phyloP scores from a whole-genome alignment of 345 rosid species.

The Brassica carinata region DNA sequence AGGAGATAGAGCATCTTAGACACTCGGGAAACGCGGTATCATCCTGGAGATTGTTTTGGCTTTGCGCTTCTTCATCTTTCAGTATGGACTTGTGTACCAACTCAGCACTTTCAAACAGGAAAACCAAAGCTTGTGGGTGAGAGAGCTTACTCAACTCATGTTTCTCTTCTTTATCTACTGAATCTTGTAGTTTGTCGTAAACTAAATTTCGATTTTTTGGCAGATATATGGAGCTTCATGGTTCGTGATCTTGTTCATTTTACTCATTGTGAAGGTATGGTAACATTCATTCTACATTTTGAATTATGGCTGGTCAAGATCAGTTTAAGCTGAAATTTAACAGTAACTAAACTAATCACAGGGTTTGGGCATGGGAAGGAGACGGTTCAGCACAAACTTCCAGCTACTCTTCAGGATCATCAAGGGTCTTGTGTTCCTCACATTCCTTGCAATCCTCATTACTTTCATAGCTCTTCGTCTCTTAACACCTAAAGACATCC shows the following conservation, averaged over 20 bases:
- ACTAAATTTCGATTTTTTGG: not conserved
- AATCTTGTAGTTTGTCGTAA: conserved; percentile 6
- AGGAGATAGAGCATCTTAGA: conserved; percentile 58
- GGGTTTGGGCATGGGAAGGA: conserved; percentile 71
- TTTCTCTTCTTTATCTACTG: not conserved
- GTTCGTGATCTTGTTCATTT: conserved; percentile 34
- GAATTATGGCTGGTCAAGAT: not conserved
- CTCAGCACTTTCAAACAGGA: conserved; percentile 44
- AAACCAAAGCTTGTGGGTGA: conserved; percentile 54
- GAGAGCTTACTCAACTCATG: conserved; percentile 16
- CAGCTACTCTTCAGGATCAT: conserved; percentile 78
- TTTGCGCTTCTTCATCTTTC: conserved; percentile 61
- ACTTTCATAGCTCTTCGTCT: conserved; percentile 63
- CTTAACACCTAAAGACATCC: conserved; percentile 67
- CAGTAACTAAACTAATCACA: conserved; percentile 18
- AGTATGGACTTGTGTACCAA: conserved; percentile 67
- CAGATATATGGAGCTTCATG: conserved; percentile 48
- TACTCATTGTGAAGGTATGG: conserved; percentile 46
- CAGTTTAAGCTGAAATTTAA: not conserved
- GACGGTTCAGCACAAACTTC: conserved; percentile 65
- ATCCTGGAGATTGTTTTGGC: conserved; percentile 52
- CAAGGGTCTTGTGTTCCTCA: conserved; percentile 69
- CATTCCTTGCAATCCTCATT: conserved; percentile 55
- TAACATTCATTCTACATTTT: not conserved
- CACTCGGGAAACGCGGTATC: conserved; percentile 52